A percentile compares a stretch with the other conserved stretches of the same genome.
These are phyloP conservation scores for Lentinula lateritia DNA, from an alignment of 768 basidiomycete genomes.

Conservation along the genomic window DNA sequence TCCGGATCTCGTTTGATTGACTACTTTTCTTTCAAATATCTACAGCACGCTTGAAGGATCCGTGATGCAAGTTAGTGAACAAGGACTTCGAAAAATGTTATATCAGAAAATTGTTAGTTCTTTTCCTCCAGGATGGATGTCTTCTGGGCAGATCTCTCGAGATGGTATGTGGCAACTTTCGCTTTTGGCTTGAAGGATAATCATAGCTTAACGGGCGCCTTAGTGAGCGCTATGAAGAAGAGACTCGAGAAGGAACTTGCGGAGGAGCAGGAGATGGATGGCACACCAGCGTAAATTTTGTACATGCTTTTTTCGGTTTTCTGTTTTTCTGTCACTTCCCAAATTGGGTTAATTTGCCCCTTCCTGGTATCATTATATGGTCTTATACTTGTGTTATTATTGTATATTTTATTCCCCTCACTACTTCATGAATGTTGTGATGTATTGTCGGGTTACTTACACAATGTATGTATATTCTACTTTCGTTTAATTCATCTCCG, in stretches of 20 bases:
- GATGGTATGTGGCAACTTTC: conserved; percentile 53
- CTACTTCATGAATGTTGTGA: not conserved
- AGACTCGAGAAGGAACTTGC: conserved; percentile 65
- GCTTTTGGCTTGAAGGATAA: not conserved
- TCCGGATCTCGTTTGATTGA: not conserved
- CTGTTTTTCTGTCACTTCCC: not conserved
- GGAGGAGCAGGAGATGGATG: conserved; percentile 36
- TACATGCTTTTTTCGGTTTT: too few species aligned
- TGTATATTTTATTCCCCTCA: not conserved
- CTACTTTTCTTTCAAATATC: not conserved
- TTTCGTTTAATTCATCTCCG: not conserved
- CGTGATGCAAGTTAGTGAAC: conserved; percentile 71
- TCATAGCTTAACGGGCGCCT: not conserved
- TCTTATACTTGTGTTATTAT: not conserved
- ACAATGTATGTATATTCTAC: not conserved
- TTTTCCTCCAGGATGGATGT: conserved; percentile 83
- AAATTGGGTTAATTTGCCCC: not conserved
- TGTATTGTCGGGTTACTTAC: not conserved
- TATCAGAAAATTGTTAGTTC: conserved; percentile 85
- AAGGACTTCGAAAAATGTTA: conserved; percentile 70
- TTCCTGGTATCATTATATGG: not conserved
- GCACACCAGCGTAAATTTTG: not conserved
- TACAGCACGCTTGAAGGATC: conserved; percentile 55
- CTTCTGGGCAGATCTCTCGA: conserved; percentile 79
- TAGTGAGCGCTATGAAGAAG: conserved; percentile 87